Evolutionary conservation across 1,284 basidiomycete species (phyloP).

Genomic region (Cryptococcus floricola): DNA sequence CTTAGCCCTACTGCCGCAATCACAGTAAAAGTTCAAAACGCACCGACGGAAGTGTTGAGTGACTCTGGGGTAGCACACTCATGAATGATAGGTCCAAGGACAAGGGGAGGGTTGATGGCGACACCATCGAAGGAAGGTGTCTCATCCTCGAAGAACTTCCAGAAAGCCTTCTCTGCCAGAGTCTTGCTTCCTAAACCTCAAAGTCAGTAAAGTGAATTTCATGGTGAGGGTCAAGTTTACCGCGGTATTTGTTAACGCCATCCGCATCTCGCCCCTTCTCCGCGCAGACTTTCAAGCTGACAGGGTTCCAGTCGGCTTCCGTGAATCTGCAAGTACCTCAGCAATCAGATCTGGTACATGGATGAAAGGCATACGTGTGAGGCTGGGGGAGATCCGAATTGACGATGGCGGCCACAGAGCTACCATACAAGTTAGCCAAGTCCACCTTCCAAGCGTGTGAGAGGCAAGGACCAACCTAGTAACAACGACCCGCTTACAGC

Average conservation of each 20-base stretch:
- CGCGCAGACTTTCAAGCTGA: constrained; percentile 52
- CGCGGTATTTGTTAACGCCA: constrained; percentile 42
- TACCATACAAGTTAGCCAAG: constrained; percentile 17
- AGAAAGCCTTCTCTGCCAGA: constrained; percentile 38
- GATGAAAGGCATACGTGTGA: constrained; percentile 4
- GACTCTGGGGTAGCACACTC: constrained; percentile 51
- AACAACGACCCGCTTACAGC: constrained; percentile 64
- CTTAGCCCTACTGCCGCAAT: not conserved
- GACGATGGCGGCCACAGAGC: constrained; percentile 58
- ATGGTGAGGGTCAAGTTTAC: constrained; percentile 3
- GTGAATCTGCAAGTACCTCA: constrained; percentile 24
- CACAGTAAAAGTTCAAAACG: constrained; percentile 4
- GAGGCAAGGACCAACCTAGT: constrained; percentile 40
- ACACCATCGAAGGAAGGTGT: constrained; percentile 58
- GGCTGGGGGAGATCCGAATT: constrained; percentile 12
- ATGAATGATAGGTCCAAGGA: constrained; percentile 56
- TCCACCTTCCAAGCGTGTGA: not conserved
- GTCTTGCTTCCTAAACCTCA: not conserved
- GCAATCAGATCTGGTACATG: not conserved
- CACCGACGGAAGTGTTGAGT: constrained; percentile 58
- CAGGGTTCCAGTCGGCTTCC: constrained; percentile 62
- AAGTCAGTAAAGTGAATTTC: not conserved
- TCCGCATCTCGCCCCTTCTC: constrained; percentile 59
- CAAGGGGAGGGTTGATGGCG: constrained; percentile 56
- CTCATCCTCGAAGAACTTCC: constrained; percentile 58